Evolutionary conservation across 1,284 basidiomycete species (phyloP).

Genomic region (Heterobasidion annosum): DNA sequence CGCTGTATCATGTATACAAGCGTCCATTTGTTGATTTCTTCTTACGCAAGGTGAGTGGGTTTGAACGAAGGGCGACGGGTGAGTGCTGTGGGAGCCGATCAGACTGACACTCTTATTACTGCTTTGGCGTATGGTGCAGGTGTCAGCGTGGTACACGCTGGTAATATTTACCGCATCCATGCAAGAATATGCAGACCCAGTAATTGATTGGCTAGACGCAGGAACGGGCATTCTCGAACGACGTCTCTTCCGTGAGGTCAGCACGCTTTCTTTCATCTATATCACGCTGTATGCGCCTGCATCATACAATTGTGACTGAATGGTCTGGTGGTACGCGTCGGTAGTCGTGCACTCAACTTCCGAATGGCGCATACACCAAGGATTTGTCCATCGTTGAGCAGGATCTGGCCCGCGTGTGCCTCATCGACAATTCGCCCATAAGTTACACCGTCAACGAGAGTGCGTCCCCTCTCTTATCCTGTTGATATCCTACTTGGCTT

Average conservation of each 20-base stretch:
- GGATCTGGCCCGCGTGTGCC: conserved; percentile 86
- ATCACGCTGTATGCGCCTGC: background rate
- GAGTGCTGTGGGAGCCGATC: background rate
- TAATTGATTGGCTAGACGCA: conserved; percentile 98
- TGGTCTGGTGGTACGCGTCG: background rate
- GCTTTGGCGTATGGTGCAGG: conserved; percentile 37
- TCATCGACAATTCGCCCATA: conserved; percentile 94
- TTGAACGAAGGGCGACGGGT: background rate
- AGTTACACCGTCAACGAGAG: conserved; percentile 92
- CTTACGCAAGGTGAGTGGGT: conserved; percentile 70
- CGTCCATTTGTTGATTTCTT: conserved; percentile 96
- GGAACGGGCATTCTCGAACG: conserved; percentile 85
- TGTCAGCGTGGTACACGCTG: conserved; percentile 97
- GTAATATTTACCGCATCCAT: conserved; percentile 99
- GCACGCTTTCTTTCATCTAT: conserved; percentile 15
- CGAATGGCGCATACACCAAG: conserved; percentile 93
- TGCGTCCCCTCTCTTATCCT: conserved; percentile 19
- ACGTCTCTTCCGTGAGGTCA: conserved; percentile 86
- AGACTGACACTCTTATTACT: conserved; percentile 6
- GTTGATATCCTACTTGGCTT: background rate
- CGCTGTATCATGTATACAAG: conserved; percentile 98
- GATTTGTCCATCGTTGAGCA: conserved; percentile 82
- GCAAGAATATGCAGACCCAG: conserved; percentile 98
- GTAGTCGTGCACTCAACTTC: conserved; percentile 85
- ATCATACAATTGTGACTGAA: background rate